phyloP scores from a whole-genome alignment of 495 filamentous ascomycete species.

The Echria macrotheca region DNA sequence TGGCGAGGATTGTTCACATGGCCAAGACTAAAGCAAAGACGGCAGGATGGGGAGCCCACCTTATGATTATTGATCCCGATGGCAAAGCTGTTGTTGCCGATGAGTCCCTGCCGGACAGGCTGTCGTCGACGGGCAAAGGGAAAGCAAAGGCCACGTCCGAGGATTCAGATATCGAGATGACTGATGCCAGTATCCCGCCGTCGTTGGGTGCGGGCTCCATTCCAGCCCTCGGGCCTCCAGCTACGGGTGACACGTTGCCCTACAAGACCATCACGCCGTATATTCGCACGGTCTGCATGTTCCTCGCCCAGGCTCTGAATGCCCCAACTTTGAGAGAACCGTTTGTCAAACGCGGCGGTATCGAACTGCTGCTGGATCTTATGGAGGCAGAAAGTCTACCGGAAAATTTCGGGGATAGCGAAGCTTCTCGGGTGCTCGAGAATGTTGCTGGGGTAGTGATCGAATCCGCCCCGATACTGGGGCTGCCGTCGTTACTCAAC shows the following conservation, averaged over 20 bases:
- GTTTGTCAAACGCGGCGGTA: conserved; percentile 73
- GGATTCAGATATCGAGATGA: conserved; percentile 54
- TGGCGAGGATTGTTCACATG: conserved; percentile 66
- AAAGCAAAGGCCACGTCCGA: conserved; percentile 41
- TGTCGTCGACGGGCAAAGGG: conserved; percentile 3
- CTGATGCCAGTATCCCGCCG: conserved; percentile 34
- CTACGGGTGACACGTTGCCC: neutral
- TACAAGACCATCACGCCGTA: conserved; percentile 52
- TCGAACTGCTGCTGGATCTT: conserved; percentile 80
- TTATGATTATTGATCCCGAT: conserved; percentile 56
- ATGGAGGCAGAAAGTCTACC: conserved; percentile 71
- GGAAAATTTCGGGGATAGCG: conserved; percentile 64
- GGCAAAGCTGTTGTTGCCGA: conserved; percentile 50
- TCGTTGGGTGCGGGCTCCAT: conserved; percentile 3
- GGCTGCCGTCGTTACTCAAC: conserved; percentile 72
- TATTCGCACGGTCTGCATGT: conserved; percentile 66
- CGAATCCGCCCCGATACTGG: conserved; percentile 76
- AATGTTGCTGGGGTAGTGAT: conserved; percentile 73
- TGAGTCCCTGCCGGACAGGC: conserved; percentile 23
- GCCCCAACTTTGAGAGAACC: conserved; percentile 68
- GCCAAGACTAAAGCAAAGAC: conserved; percentile 61
- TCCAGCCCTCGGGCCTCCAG: neutral
- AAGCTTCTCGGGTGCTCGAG: conserved; percentile 59
- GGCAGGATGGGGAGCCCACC: conserved; percentile 69
- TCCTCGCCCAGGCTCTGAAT: conserved; percentile 70